Evolutionary conservation across 495 filamentous ascomycete genomes (phyloP), one percentile per base, ranked within the genome.

Genomic region (Neurospora pannonica): DNA sequence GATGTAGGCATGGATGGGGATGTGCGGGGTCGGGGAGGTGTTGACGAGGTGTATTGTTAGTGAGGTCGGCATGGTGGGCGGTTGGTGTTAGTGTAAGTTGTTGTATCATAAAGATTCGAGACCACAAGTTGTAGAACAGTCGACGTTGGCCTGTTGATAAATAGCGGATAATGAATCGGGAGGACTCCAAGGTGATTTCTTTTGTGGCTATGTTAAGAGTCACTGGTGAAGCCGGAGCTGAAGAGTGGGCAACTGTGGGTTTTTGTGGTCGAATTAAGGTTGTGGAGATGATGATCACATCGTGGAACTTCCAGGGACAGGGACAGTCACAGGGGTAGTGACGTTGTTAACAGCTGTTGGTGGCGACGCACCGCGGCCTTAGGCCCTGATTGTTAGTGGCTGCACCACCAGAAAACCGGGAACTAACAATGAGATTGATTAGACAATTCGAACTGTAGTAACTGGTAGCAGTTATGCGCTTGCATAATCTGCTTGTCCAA

Each of bases 1-100:
- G 77, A 86, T 84, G 74, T 83, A 86, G 21, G 84, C 81, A 48
- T 78, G 83, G 5, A 83, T 76, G 11, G 54, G 54, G 15, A 67
- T 67, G 28, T 67, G 54, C 54, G 15, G 81, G 79, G 28, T 78
- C 73, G 71, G 81, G 81, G 28, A 76, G 77, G 74, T 62, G 54
- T 86, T 86, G 69, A 78, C 76, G 3, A 86, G 77, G 34, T 81
- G 80, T 71, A 86, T 78, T 37, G 79, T 77, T 21, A 86, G 75
- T 10, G 83, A 83, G 71, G 77, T 60, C 13, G 84, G 84, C 84
- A 86, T 86, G 36, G 71, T 72, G 75, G 34, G 67, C 15, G 10
- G 46, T 28, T 54, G 42, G 8, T 21, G 42, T 10, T 46, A 10
- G 19, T 24, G 9, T 5, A 54, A 21, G 46, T 5, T 13, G 21